These are phyloP conservation scores for Penicillium daleae DNA, from an alignment of 495 filamentous ascomycete species.

Conservation along the genomic window DNA sequence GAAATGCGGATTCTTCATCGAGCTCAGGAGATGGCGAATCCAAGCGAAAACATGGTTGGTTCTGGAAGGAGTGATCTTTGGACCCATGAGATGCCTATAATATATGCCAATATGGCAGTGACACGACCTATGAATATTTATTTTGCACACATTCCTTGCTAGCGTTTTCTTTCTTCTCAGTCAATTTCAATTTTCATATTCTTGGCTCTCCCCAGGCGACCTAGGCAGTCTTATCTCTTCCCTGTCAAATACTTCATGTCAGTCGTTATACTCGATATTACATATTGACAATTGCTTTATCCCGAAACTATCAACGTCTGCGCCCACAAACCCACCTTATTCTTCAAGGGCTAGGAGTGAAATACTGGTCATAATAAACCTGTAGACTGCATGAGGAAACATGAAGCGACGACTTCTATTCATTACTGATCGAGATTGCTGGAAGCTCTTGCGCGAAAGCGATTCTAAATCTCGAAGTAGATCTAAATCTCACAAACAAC, in stretches of 20 bases:
- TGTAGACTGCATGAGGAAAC: not conserved
- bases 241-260: not conserved
- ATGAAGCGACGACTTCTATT: not conserved
- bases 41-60: slow-evolving; percentile 43
- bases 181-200: not conserved
- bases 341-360: no score
- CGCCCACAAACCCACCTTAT: not conserved
- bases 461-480: not conserved
- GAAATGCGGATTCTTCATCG: slow-evolving; percentile 1
- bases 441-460: not conserved
- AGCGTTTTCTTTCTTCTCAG: slow-evolving; percentile 15
- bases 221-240: slow-evolving; percentile 6
- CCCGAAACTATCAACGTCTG: not conserved
- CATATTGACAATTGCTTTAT: not conserved
- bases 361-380: not conserved
- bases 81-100: slow-evolving; percentile 2
- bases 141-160: slow-evolving; percentile 8
- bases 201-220: not conserved
- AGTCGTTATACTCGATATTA: not conserved
- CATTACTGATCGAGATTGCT: not conserved
- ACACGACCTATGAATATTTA: slow-evolving; percentile 16
- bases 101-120: slow-evolving; percentile 5
- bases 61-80: slow-evolving; percentile 41
- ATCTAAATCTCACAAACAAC: not conserved
- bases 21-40: slow-evolving; percentile 13